A percentile compares a stretch with the other conserved stretches of the same genome.
These are phyloP conservation scores for Avicennia marina DNA, from an alignment of 257 asterid species.

Conservation along the genomic window DNA sequence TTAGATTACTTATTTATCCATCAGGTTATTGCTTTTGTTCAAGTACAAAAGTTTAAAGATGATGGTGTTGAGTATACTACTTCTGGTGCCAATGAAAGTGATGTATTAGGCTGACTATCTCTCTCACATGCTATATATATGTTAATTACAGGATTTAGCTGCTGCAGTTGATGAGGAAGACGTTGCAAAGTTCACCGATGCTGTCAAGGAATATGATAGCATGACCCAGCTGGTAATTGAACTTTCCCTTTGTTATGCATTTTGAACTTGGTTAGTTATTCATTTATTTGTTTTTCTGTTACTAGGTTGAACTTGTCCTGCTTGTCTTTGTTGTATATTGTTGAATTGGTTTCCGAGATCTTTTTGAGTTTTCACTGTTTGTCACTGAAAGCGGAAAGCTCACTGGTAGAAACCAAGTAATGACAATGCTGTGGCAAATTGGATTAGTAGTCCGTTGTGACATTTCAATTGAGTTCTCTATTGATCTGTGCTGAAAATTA, in stretches of 20 bases:
- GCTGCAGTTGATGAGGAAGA: slow-evolving; percentile 66
- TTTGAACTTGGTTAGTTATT: too few species aligned
- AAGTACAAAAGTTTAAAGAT: too few species aligned
- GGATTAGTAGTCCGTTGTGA: too few species aligned
- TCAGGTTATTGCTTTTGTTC: too few species aligned
- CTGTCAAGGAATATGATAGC: slow-evolving; percentile 94
- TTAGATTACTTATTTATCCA: too few species aligned
- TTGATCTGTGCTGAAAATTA: too few species aligned
- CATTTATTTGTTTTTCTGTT: not conserved
- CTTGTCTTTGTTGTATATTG: not conserved
- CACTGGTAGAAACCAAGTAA: not conserved
- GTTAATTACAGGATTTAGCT: slow-evolving; percentile 4
- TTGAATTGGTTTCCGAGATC: too few species aligned
- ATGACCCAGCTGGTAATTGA: slow-evolving; percentile 81
- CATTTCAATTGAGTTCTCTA: too few species aligned
- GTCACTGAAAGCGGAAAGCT: not conserved
- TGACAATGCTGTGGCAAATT: not conserved
- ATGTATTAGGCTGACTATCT: too few species aligned
- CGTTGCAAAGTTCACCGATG: slow-evolving; percentile 86
- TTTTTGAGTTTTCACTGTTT: not conserved
- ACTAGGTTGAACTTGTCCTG: not conserved
- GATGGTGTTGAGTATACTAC: too few species aligned
- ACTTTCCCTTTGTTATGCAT: not conserved
- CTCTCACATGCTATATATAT: too few species aligned
- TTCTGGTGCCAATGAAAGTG: too few species aligned